Base-by-base conservation (phyloP, 2,329 filamentous ascomycete genomes). In the Zasmidium citrigriseum region DNA sequence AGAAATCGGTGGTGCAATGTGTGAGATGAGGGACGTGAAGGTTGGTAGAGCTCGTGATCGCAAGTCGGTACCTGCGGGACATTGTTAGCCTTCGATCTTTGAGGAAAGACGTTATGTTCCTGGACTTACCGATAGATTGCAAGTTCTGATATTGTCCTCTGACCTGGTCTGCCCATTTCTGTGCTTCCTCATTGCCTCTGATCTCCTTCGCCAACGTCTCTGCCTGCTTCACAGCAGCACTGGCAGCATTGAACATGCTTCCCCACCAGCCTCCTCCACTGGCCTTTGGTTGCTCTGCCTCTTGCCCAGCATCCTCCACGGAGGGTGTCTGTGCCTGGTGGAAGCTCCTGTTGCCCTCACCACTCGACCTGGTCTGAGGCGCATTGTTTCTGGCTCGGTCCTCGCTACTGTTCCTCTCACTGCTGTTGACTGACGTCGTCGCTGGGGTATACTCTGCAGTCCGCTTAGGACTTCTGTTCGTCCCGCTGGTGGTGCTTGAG, bases 141-240 rank as follows among this genome's bases (percentile, higher is more conserved):
- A 98, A 79, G 27, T 86, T 87, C 46, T 88, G 89, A 96, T 90
- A 72, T 55, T 64, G 57, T 59, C 92, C 93, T 70, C 88, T 88
- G 55, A 98, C 89, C 73, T 98, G 93, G 54, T 96, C 90, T 1
- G 93, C 91, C 92, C 93, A 99, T 74, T 91, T 90, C 79, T 93
- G 93, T 52, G 93, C 95, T 75, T 99, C 95, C 72, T 98, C 92
- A 69, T 96, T 97, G 72, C 95, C 89, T 74, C 96, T 91, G 49
- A 99, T 93, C 75, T 98, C 91, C 73, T 93, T 96, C 64, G 96
- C 93, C 0, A 93, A 89, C 7, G 89, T 91, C 76, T 97, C 93
- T 48, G 95, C 93, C 74, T 93, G 91, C 80, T 96, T 96, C 77
- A 96, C 87, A 23, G 89, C 90, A n/a, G 89, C 88, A 64, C 80